Percentiles rank a stretch among this genome's conserved stretches.
phyloP scores from a whole-genome alignment of 2,329 filamentous ascomycete species.

The Sporothrix globosa region DNA sequence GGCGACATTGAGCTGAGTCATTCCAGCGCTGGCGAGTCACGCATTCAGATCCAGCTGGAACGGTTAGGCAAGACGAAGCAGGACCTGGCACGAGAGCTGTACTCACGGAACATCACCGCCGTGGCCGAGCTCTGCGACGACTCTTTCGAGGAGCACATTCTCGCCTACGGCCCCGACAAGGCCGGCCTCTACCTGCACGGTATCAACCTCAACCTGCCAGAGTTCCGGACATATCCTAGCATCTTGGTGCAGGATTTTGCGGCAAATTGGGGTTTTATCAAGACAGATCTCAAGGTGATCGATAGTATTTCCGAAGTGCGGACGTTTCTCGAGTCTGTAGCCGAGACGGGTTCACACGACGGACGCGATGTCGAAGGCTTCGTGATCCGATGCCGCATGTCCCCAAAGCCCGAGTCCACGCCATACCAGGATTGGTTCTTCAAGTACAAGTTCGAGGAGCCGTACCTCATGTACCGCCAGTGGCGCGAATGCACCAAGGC shows the following conservation, averaged over 20 bases:
- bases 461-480: slow-evolving; percentile 97
- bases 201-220: slow-evolving; percentile 91
- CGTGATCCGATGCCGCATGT: slow-evolving; percentile 84
- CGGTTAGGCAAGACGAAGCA: slow-evolving; percentile 75
- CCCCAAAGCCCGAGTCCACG: slow-evolving; percentile 51
- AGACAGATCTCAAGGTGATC: slow-evolving; percentile 78
- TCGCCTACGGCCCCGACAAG: slow-evolving; percentile 79
- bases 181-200: slow-evolving; percentile 95
- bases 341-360: slow-evolving; percentile 85
- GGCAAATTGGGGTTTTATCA: slow-evolving; percentile 89
- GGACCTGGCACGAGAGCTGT: slow-evolving; percentile 76
- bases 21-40: slow-evolving; percentile 78
- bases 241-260: slow-evolving; percentile 86
- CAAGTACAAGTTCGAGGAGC: slow-evolving; percentile 99
- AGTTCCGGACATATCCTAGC: slow-evolving; percentile 86
- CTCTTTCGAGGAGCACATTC: slow-evolving; percentile 92
- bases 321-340: slow-evolving; percentile 78
- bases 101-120: slow-evolving; percentile 83
- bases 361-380: slow-evolving; percentile 96
- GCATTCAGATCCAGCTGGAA: slow-evolving; percentile 78
- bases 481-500: slow-evolving; percentile 97
- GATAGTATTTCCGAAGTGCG: slow-evolving; percentile 75
- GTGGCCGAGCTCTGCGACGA: slow-evolving; percentile 97
- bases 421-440: slow-evolving; percentile 96
- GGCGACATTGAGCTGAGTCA: slow-evolving; percentile 74